Conservation (phyloP, 805 yeast species). For the Candida krabiensis region DNA sequence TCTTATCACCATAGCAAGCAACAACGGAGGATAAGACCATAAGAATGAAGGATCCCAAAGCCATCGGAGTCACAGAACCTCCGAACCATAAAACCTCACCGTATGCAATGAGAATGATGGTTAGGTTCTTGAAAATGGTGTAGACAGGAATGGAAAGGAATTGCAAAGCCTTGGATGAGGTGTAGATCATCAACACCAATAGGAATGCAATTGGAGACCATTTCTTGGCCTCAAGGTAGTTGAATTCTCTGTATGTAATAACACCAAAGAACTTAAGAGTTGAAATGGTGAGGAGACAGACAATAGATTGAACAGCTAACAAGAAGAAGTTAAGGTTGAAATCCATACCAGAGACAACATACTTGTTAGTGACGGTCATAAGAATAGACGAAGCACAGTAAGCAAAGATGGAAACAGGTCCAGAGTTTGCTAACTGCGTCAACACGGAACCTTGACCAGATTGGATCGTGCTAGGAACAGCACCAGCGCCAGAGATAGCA, state of each 20-base stretch:
- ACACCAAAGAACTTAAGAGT: constrained; percentile 71
- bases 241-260: constrained; percentile 84
- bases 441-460: constrained; percentile 16
- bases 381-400: constrained; percentile 94
- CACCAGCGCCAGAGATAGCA: constrained; percentile 16
- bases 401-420: constrained; percentile 68
- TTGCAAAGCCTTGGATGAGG: constrained; percentile 93
- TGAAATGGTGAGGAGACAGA: constrained; percentile 74
- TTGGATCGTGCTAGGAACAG: constrained; percentile 16
- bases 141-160: constrained; percentile 91
- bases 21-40: constrained; percentile 96
- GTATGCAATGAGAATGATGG: constrained; percentile 94
- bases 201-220: constrained; percentile 94
- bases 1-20: constrained; percentile 81
- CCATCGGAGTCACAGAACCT: constrained; percentile 86
- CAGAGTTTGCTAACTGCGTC: constrained; percentile 46
- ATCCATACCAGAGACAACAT: constrained; percentile 73
- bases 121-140: constrained; percentile 96
- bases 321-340: constrained; percentile 85
- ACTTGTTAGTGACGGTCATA: constrained; percentile 97
- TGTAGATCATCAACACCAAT: constrained; percentile 92
- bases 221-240: constrained; percentile 85
- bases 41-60: constrained; percentile 80
- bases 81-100: constrained; percentile 99
- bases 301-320: constrained; percentile 83